A percentile compares a stretch with the other conserved stretches of the same genome.
Conservation (phyloP, 306 rosid species). For the Quercus wislizeni region DNA sequence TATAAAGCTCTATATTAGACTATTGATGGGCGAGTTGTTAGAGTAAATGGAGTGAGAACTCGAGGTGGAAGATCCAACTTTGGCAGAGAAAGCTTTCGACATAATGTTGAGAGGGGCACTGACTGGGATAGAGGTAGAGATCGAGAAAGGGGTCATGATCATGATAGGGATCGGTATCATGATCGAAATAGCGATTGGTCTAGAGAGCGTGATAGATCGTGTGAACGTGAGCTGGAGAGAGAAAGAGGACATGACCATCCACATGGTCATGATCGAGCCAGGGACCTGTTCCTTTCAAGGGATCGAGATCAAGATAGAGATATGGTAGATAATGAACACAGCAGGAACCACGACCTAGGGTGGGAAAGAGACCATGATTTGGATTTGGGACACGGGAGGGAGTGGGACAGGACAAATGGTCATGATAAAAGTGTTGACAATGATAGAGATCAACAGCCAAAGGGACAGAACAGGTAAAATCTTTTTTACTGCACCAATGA, state of each 20-base stretch:
- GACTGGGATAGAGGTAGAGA: conserved; percentile 59
- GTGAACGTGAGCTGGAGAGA: conserved; percentile 51
- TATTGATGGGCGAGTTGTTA: conserved; percentile 73
- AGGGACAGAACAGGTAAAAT: conserved; percentile 62
- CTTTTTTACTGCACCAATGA: neutral
- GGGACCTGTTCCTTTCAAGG: conserved; percentile 40
- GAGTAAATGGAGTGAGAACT: conserved; percentile 74
- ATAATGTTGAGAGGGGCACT: conserved; percentile 50
- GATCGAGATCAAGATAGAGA: conserved; percentile 40
- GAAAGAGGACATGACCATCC: conserved; percentile 51
- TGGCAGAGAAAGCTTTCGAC: conserved; percentile 52
- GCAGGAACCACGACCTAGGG: conserved; percentile 34
- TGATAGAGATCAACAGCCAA: conserved; percentile 40
- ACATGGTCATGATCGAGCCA: conserved; percentile 39
- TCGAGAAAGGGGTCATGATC: conserved; percentile 49
- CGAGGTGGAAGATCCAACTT: conserved; percentile 70
- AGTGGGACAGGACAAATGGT: conserved; percentile 46
- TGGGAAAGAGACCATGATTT: conserved; percentile 41
- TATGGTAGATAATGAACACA: conserved; percentile 31
- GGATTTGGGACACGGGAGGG: conserved; percentile 36
- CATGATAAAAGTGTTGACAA: conserved; percentile 37
- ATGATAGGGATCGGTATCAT: conserved; percentile 48
- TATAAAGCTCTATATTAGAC: conserved; percentile 50
- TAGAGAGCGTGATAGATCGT: conserved; percentile 58
- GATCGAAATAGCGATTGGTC: conserved; percentile 43